Base-by-base conservation (phyloP, 2,329 filamentous ascomycete species). In the Penicillium sumatraense region DNA sequence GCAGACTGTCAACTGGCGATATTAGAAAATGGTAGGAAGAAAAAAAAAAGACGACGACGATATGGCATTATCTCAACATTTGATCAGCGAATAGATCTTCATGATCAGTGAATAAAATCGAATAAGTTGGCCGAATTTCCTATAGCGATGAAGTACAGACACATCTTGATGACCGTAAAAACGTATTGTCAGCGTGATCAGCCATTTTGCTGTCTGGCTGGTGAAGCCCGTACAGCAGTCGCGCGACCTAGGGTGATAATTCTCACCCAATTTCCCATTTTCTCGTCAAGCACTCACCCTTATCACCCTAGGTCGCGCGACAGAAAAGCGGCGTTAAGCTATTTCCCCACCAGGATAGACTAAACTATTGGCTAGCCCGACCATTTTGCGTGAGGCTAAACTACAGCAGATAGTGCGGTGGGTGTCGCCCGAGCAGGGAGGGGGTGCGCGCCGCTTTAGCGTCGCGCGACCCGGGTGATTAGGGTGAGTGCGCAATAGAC, bases 171-270 rank as follows among this genome's bases (percentile, higher is more conserved):
- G n/a, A n/a, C n/a, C n/a, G n/a, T n/a, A n/a, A n/a, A n/a, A n/a
- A n/a, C n/a, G 21, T 6, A 42, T 5, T 42, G 26, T 42, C 10
- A 42, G 5, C 14, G 20, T 40, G 18, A 21, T 40, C 20, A 21
- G 36, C 36, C 45, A 36, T 36, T 38, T 36, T 16, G 16, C 35
- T 36, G n/a, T 18, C 35, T 18, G 44, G 31, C 44, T 47, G 20
- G 26, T 18, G 23, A 20, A 47, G 11, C 44, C 18, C 44, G 21
- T 31, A 29, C 44, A 20, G 26, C n/a, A 21, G 20, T 49, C 31
- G 31, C 31, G 20, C 35, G 47, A 49, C 47, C 20, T 9, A 48
- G 26, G 31, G 31, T 51, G 41, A 57, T 57, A 55, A 27, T 47
- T 47, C 9, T 16, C n/a, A 20, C 27, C 26, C 10, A 31, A 18